Conservation (phyloP, 331 rosid genomes). For the Pyrus hybrid region DNA sequence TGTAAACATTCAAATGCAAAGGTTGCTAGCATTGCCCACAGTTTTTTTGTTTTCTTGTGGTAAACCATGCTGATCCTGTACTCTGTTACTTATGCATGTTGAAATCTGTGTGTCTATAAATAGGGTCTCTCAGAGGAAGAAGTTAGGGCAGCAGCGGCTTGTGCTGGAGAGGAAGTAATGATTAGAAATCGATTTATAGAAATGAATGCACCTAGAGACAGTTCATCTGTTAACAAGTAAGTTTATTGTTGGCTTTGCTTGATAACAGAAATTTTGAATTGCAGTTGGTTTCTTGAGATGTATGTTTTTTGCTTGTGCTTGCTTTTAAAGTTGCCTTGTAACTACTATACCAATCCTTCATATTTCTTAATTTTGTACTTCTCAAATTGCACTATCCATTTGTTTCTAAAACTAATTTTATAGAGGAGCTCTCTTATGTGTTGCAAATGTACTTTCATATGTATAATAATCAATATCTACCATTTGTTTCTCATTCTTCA, state of each 20-base stretch:
- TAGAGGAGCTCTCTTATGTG: not conserved
- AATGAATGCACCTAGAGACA: constrained; percentile 94
- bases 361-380: not conserved
- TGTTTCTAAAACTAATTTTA: not conserved
- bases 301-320: not conserved
- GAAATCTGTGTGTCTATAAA: constrained; percentile 21
- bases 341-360: not conserved
- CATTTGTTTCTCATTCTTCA: constrained; percentile 14
- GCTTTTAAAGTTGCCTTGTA: not conserved
- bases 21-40: not conserved
- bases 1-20: no score
- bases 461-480: not conserved
- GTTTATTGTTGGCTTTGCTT: constrained; percentile 19
- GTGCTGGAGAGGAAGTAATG: constrained; percentile 99
- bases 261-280: constrained; percentile 5
- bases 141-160: constrained; percentile 92
- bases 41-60: not conserved
- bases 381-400: not conserved
- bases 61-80: not conserved
- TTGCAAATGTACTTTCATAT: not conserved
- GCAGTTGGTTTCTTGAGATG: constrained; percentile 6
- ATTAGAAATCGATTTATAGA: constrained; percentile 88
- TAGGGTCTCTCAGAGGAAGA: constrained; percentile 99
- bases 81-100: not conserved
- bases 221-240: constrained; percentile 90